These are phyloP conservation scores for Marsdenia floribunda DNA, from an alignment of 257 asterid genomes.

Conservation along the genomic window DNA sequence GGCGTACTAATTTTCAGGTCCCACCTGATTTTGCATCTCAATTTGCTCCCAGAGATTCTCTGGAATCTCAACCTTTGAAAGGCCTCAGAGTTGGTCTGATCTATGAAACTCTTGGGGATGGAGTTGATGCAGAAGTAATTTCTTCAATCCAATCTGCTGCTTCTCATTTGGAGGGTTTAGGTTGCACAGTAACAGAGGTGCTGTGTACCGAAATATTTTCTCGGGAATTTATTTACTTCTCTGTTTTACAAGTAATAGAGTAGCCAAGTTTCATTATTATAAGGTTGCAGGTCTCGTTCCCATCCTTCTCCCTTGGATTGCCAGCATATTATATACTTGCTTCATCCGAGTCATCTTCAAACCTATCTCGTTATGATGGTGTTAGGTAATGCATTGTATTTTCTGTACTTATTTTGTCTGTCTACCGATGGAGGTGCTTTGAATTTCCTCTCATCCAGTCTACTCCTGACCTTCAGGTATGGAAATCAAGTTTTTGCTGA, in stretches of 20 bases:
- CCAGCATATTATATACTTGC: conserved; percentile 98
- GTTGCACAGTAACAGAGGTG: conserved; percentile 77
- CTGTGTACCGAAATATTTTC: background rate
- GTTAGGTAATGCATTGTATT: conserved; percentile 47
- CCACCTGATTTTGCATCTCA: conserved; percentile 68
- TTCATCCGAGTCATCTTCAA: conserved; percentile 89
- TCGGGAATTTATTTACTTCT: background rate
- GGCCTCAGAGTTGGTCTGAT: conserved; percentile 90
- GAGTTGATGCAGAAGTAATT: conserved; percentile 73
- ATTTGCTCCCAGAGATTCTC: conserved; percentile 41
- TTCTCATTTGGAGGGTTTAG: conserved; percentile 84
- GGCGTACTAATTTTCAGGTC: conserved; percentile 48
- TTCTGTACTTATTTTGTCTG: background rate
- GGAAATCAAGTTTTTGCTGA: conserved; percentile 78
- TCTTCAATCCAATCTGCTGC: conserved; percentile 65
- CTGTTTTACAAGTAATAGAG: background rate
- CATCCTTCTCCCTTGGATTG: conserved; percentile 91
- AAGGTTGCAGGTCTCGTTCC: conserved; percentile 66
- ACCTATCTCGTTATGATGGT: conserved; percentile 96
- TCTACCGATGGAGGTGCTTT: background rate
- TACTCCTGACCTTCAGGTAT: conserved; percentile 40
- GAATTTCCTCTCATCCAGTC: background rate
- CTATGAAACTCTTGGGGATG: conserved; percentile 77
- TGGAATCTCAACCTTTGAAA: conserved; percentile 74
- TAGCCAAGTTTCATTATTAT: conserved; percentile 3